Base-by-base conservation (phyloP, 116 monocot species). In the Iris pallida region DNA sequence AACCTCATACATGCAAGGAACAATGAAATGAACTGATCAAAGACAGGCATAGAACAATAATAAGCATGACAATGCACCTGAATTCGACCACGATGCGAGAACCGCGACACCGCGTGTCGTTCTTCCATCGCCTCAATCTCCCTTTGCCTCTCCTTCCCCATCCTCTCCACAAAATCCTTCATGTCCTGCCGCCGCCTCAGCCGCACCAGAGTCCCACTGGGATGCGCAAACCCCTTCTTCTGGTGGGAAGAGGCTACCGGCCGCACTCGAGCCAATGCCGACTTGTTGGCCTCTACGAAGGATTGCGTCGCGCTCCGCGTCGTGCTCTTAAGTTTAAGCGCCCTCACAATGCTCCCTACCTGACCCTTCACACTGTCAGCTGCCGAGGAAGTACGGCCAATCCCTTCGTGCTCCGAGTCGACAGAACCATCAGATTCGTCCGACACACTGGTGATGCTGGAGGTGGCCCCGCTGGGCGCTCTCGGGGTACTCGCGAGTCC, bases 41-140 rank as follows among this genome's bases (percentile, higher is more conserved):
- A n/a, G n/a, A 11, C 4, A 17, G 6, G 17, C 4, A 3, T 30
- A 0, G 18, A 2, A 17, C 30, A 30, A 30, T 30, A 18, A 18
- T 30, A 30, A 30, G 30, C 30, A 30, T 30, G 30, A 16, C 16
- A 6, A 8, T 8, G 79, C 19, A 92, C 92, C 85, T 92, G 88
- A 76, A 92, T 78, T 55, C 88, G 69, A 5, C 88, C 83, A 8
- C 81, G 77, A 43, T 85, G 68, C 0, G 85, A 42, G 73, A 88
- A 92, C 1, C 63, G 78, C 0, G 92, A 88, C 0, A 92, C 92
- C 13, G n/a, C 45, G 1, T 59, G 69, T 5, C 56, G 41, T 40
- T 76, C 66, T 4, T 53, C 71, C 59, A 92, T 12, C 8, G 1
- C 61, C 2, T 47, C 55, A 8, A 88, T 57, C 71, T 92, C 88